Evolutionary conservation across 805 yeast genomes (phyloP).

Genomic region (Teunomyces kruisii): DNA sequence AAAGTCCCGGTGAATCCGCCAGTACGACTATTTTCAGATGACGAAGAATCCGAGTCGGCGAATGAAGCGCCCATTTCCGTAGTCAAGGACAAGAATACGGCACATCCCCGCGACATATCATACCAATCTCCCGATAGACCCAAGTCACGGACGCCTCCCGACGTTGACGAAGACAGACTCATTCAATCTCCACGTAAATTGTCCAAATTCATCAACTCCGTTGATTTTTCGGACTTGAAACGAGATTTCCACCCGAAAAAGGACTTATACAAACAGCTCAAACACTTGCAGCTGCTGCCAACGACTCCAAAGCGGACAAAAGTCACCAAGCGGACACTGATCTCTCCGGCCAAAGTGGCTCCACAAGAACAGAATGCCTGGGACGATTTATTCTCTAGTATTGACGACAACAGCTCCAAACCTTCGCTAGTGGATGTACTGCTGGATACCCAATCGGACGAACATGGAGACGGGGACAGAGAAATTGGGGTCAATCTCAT

Average conservation of each 20-base stretch:
- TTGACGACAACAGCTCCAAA: background rate
- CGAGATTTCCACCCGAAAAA: background rate
- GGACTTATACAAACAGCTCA: background rate
- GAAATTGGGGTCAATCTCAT: background rate
- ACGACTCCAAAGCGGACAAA: constrained; percentile 1
- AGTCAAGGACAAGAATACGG: background rate
- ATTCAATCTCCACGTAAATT: constrained; percentile 17
- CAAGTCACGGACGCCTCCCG: background rate
- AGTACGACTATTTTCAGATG: background rate
- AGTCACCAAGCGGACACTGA: background rate
- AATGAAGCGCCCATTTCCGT: background rate
- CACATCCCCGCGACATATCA: background rate
- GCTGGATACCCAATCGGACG: background rate
- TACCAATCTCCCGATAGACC: background rate
- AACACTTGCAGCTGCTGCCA: background rate
- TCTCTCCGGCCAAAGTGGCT: constrained; percentile 3
- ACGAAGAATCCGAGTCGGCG: background rate
- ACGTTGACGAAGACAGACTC: background rate
- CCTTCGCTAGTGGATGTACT: background rate
- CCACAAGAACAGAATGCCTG: constrained; percentile 6
- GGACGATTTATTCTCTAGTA: constrained; percentile 1
- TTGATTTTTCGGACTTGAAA: background rate
- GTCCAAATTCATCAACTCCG: constrained; percentile 1
- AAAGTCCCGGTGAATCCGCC: background rate
- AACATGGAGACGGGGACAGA: too few species aligned